Conservation (phyloP, 2,329 filamentous ascomycete species). For the Talaromyces marneffei region DNA sequence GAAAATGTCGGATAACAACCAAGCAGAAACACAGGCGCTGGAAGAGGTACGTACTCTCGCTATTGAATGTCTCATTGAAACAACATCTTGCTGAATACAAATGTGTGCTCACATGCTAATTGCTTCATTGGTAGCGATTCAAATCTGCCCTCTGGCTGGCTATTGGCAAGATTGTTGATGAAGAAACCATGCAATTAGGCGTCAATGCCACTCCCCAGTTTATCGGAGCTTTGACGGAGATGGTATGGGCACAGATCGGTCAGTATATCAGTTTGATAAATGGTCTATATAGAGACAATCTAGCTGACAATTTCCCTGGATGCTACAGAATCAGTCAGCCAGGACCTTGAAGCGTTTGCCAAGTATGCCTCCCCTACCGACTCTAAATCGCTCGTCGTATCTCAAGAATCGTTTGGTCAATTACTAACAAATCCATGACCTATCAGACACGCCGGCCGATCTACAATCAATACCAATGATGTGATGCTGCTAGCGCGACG, state of each 20-base stretch:
- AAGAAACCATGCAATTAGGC: constrained; percentile 65
- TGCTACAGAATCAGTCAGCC: constrained; percentile 46
- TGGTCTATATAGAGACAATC: background rate
- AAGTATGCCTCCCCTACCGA: constrained; percentile 34
- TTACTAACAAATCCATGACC: constrained; percentile 23
- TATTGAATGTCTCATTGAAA: background rate
- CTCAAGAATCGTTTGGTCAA: background rate
- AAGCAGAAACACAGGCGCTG: constrained; percentile 6
- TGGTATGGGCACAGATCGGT: constrained; percentile 86
- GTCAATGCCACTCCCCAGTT: constrained; percentile 89
- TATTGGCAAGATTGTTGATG: constrained; percentile 81
- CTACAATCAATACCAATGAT: constrained; percentile 75
- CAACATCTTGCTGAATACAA: background rate
- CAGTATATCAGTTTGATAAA: constrained; percentile 21
- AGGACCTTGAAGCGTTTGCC: constrained; percentile 61
- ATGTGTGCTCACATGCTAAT: background rate
- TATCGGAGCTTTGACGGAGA: constrained; percentile 76
- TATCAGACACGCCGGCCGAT: constrained; percentile 71
- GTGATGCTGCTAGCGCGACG: constrained; percentile 80
- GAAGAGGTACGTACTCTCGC: constrained; percentile 7
- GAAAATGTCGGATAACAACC: constrained; percentile 7
- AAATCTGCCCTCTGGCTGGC: constrained; percentile 81
- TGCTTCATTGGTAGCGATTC: constrained; percentile 54
- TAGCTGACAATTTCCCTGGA: constrained; percentile 11
- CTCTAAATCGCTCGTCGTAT: background rate